phyloP scores from a whole-genome alignment of 2,329 filamentous ascomycete genomes.

The Xylariaceae sp. region DNA sequence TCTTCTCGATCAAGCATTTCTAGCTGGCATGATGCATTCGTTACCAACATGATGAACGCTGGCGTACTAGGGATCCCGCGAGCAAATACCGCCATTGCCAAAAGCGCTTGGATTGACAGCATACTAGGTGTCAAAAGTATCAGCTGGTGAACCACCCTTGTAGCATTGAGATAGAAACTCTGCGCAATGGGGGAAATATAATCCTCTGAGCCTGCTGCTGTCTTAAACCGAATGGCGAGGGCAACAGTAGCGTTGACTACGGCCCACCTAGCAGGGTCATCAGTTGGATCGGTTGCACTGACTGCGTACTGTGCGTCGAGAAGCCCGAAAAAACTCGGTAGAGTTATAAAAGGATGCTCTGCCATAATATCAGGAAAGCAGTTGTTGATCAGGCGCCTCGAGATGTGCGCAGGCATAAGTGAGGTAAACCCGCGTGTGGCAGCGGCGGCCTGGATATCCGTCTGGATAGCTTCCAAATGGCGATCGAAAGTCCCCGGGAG shows the following conservation, averaged over 20 bases:
- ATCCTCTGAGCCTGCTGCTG: constrained; percentile 23
- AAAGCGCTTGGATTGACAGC: constrained; percentile 27
- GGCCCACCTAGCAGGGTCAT: constrained; percentile 27
- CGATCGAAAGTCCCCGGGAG: constrained; percentile 3
- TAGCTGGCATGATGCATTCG: constrained; percentile 40
- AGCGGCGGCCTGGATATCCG: background rate
- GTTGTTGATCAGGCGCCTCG: constrained; percentile 14
- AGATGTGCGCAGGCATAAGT: constrained; percentile 21
- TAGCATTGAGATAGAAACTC: constrained; percentile 29
- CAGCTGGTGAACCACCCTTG: constrained; percentile 22
- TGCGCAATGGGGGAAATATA: constrained; percentile 14
- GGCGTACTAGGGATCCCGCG: constrained; percentile 14
- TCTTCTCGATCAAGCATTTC: constrained; percentile 8
- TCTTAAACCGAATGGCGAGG: constrained; percentile 25
- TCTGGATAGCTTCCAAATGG: constrained; percentile 3
- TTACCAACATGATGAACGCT: constrained; percentile 26
- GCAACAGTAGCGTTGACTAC: constrained; percentile 29
- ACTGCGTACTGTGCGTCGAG: constrained; percentile 27
- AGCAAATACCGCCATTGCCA: constrained; percentile 32
- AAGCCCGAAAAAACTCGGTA: constrained; percentile 11
- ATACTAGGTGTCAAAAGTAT: constrained; percentile 24
- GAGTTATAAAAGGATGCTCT: constrained; percentile 18
- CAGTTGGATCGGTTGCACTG: constrained; percentile 6
- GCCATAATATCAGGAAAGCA: constrained; percentile 22
- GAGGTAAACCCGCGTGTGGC: constrained; percentile 9